These are phyloP conservation scores for Umbelopsis vinacea DNA, from an alignment of 192 early-diverging fungal genomes.

Conservation along the genomic window DNA sequence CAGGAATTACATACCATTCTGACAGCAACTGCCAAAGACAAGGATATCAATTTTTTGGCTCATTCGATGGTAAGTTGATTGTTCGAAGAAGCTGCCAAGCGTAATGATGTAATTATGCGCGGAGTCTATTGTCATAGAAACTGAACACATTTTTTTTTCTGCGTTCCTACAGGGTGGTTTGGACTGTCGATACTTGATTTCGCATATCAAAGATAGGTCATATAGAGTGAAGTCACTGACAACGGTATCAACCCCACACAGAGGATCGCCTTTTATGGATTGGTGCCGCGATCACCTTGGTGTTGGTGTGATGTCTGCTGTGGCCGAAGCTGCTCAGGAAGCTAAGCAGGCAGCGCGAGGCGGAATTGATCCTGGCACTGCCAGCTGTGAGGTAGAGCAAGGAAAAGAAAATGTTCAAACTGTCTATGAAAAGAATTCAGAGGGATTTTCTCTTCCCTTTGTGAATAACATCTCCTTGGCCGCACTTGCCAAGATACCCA, in stretches of 20 bases:
- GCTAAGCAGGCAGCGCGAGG: constrained; percentile 8
- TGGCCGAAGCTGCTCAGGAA: constrained; percentile 20
- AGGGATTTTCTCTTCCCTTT: constrained; percentile 12
- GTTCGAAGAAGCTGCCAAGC: neutral
- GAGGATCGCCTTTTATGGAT: constrained; percentile 93
- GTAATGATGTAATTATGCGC: constrained; percentile 4
- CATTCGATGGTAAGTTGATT: constrained; percentile 81
- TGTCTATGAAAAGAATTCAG: constrained; percentile 12
- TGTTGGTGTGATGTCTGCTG: constrained; percentile 65
- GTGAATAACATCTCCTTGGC: constrained; percentile 11
- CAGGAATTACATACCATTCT: constrained; percentile 74
- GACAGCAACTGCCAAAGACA: constrained; percentile 52
- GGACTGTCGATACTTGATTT: constrained; percentile 90
- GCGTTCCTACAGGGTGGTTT: constrained; percentile 74
- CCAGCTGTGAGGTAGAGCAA: constrained; percentile 4
- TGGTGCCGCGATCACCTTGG: constrained; percentile 88
- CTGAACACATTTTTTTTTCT: neutral
- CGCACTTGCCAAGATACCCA: constrained; percentile 27
- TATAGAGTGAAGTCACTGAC: constrained; percentile 82
- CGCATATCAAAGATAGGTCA: constrained; percentile 73
- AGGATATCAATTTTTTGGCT: constrained; percentile 83
- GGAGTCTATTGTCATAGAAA: neutral
- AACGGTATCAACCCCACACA: constrained; percentile 93
- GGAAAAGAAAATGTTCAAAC: constrained; percentile 7
- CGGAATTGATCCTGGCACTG: neutral